Percentiles rank a stretch among this genome's conserved stretches.
phyloP scores from a whole-genome alignment of 306 rosid genomes.

The Ochetophila trinervis region DNA sequence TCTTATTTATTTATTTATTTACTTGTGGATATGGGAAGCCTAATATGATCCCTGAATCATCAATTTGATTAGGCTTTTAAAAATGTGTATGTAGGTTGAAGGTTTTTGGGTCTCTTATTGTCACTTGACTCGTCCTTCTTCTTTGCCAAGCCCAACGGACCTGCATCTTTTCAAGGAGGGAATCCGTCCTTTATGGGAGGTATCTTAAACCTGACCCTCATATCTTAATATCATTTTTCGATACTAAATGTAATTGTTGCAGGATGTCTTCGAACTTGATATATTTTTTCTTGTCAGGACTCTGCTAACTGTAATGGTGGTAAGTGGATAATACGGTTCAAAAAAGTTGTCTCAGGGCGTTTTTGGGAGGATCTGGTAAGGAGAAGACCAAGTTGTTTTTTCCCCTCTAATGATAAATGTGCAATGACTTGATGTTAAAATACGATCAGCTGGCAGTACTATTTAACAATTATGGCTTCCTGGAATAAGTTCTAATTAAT shows the following conservation, averaged over 20 bases:
- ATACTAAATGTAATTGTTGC: neutral
- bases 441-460: neutral
- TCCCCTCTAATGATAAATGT: neutral
- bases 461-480: neutral
- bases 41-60: neutral
- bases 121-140: conserved; percentile 78
- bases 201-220: conserved; percentile 16
- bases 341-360: conserved; percentile 83
- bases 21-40: neutral
- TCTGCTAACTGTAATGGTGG: conserved; percentile 97
- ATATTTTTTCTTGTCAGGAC: conserved; percentile 42
- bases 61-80: neutral
- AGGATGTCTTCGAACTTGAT: neutral
- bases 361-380: conserved; percentile 97
- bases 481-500: neutral
- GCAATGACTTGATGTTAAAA: neutral
- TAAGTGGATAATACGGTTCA: conserved; percentile 89
- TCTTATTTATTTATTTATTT: neutral
- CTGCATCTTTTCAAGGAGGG: conserved; percentile 94
- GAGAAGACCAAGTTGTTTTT: conserved; percentile 7
- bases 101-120: conserved; percentile 92
- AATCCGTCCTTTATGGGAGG: conserved; percentile 97
- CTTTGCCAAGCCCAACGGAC: conserved; percentile 94
- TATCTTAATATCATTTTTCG: conserved; percentile 15
- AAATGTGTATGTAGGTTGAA: conserved; percentile 56